These are phyloP conservation scores for Aspergillus vadensis DNA, from an alignment of 2,329 filamentous ascomycete species.

Conservation along the genomic window DNA sequence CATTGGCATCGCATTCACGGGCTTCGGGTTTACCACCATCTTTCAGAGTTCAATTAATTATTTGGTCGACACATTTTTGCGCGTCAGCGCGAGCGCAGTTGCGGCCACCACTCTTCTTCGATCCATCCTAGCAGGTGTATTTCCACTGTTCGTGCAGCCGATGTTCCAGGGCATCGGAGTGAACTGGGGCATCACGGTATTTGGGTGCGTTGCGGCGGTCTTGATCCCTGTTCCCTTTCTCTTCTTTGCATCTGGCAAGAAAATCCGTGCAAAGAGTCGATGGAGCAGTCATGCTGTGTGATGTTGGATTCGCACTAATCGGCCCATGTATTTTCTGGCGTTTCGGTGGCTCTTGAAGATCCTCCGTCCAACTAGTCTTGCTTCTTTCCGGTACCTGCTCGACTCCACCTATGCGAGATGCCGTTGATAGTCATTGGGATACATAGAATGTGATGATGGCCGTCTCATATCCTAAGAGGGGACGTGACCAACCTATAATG, in stretches of 20 bases:
- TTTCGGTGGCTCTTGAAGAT: background rate
- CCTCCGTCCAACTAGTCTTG: too few species aligned
- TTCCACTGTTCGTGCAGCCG: conserved; percentile 47
- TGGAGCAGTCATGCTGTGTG: background rate
- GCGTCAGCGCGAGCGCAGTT: conserved; percentile 42
- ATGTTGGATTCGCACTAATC: background rate
- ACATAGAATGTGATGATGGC: too few species aligned
- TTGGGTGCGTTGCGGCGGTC: conserved; percentile 53
- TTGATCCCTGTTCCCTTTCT: conserved; percentile 48
- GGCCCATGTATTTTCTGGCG: background rate
- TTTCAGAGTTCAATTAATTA: conserved; percentile 78
- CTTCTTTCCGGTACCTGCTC: too few species aligned
- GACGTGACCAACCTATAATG: too few species aligned
- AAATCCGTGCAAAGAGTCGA: conserved; percentile 27
- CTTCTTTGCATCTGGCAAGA: conserved; percentile 54
- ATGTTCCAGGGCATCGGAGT: conserved; percentile 66
- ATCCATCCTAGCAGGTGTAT: conserved; percentile 46
- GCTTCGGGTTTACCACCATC: conserved; percentile 74
- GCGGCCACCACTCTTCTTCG: conserved; percentile 50
- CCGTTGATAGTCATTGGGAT: too few species aligned
- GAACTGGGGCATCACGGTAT: conserved; percentile 62
- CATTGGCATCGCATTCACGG: conserved; percentile 58
- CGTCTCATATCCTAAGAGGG: too few species aligned
- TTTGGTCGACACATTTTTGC: conserved; percentile 62
- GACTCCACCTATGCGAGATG: too few species aligned